These are phyloP conservation scores for Lecanosticta acicola DNA, from an alignment of 2,329 filamentous ascomycete genomes.

Conservation along the genomic window DNA sequence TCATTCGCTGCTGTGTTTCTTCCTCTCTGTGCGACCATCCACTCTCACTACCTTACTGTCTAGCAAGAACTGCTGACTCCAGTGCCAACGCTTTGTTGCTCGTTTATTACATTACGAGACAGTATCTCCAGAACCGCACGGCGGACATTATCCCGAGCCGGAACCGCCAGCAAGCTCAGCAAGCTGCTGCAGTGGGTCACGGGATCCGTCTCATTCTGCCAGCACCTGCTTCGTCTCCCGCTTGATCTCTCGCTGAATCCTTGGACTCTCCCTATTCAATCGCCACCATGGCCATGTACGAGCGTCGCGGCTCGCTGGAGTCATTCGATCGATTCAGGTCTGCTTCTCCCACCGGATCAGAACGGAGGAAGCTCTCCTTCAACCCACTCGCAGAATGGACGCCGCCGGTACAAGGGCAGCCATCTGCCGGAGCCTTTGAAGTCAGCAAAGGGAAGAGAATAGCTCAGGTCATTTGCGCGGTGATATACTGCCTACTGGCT, in stretches of 20 bases:
- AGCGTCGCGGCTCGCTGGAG: conserved; percentile 26
- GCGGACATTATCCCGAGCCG: background rate
- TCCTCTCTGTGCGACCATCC: background rate
- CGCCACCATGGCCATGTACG: conserved; percentile 22
- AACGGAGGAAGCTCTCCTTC: conserved; percentile 46
- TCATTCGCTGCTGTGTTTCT: background rate
- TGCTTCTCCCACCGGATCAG: conserved; percentile 33
- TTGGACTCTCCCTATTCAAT: conserved; percentile 2
- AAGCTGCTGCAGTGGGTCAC: conserved; percentile 9
- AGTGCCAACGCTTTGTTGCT: no score
- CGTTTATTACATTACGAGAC: no score
- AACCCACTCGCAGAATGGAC: conserved; percentile 46
- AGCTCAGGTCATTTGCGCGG: conserved; percentile 63
- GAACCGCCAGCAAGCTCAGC: background rate
- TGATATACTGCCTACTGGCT: conserved; percentile 69
- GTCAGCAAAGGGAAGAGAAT: conserved; percentile 50
- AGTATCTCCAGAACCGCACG: background rate
- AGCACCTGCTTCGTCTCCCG: conserved; percentile 1
- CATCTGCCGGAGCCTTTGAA: conserved; percentile 49
- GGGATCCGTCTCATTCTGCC: conserved; percentile 1
- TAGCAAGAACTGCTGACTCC: no score
- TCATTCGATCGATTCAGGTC: conserved; percentile 24
- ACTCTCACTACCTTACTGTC: no score
- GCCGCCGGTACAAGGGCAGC: conserved; percentile 34
- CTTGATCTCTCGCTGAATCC: conserved; percentile 1